phyloP scores from a whole-genome alignment of 2,329 filamentous ascomycete species.

The Colletotrichum tropicicola region DNA sequence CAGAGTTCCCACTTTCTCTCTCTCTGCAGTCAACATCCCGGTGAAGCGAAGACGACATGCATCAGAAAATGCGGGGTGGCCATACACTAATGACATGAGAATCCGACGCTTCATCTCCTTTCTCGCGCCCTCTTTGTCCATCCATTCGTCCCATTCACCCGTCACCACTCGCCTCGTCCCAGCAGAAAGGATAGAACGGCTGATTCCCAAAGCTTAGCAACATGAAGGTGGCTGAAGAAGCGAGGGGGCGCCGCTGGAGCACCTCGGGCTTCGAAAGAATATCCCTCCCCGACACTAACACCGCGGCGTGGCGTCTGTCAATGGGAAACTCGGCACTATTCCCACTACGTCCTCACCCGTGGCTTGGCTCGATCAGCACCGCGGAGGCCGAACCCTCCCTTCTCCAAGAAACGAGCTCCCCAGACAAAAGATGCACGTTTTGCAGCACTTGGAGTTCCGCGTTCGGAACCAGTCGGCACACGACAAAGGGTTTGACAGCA shows the following conservation, averaged over 20 bases:
- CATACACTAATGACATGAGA: constrained; percentile 4
- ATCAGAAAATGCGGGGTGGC: background rate
- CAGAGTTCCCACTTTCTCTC: background rate
- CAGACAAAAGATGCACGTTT: background rate
- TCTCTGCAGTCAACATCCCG: background rate
- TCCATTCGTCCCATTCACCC: too few relatives aligned
- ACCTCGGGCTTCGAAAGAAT: background rate
- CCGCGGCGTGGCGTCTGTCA: background rate
- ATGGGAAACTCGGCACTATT: background rate
- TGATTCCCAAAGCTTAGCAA: background rate
- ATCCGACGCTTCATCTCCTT: background rate
- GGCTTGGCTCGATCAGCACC: constrained; percentile 1
- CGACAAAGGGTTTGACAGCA: too few relatives aligned
- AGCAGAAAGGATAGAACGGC: background rate
- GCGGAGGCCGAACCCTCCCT: background rate
- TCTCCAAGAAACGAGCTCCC: background rate
- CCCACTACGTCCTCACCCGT: constrained; percentile 5
- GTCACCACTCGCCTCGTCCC: background rate
- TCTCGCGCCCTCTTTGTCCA: too few relatives aligned
- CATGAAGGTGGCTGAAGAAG: background rate
- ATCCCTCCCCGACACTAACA: background rate
- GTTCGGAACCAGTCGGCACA: too few relatives aligned
- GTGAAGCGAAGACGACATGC: background rate
- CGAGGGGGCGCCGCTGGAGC: background rate
- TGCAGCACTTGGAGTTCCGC: background rate